These are phyloP conservation scores for Sphagnurus paluster DNA, from an alignment of 1,284 basidiomycete species.

Conservation along the genomic window DNA sequence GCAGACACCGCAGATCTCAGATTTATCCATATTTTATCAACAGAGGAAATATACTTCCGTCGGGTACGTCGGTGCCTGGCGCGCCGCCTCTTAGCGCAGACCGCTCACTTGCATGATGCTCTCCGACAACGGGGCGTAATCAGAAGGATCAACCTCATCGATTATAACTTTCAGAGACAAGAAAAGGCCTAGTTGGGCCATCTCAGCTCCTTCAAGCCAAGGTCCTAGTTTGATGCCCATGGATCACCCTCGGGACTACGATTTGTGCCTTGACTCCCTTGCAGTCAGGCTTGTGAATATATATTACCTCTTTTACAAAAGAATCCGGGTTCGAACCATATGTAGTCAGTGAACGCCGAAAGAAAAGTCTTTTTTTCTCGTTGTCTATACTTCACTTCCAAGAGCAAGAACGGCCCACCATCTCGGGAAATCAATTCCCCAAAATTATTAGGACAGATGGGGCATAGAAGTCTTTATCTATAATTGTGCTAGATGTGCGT, in stretches of 20 bases:
- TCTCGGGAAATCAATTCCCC: not conserved
- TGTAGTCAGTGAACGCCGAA: constrained; percentile 4
- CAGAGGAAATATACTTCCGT: constrained; percentile 26
- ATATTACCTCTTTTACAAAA: constrained; percentile 3
- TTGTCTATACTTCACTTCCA: constrained; percentile 9
- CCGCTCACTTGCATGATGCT: not conserved
- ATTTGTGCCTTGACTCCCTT: constrained; percentile 3
- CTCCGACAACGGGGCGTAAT: not conserved
- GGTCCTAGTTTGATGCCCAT: constrained; percentile 4
- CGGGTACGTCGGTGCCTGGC: constrained; percentile 30
- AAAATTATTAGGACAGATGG: not conserved
- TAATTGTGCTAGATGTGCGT: too few species aligned
- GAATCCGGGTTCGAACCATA: constrained; percentile 4
- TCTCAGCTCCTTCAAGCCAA: constrained; percentile 7
- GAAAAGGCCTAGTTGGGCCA: constrained; percentile 1
- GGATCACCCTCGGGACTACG: constrained; percentile 1
- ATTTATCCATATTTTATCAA: constrained; percentile 11
- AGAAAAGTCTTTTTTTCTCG: constrained; percentile 5
- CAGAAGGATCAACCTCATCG: constrained; percentile 10
- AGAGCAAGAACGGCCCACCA: too few species aligned
- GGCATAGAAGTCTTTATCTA: constrained; percentile 5
- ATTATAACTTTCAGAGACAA: constrained; percentile 2
- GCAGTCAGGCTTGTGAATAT: not conserved
- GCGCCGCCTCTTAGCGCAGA: constrained; percentile 1
- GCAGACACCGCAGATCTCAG: constrained; percentile 19